Evolutionary conservation across 148 eudicot genomes (phyloP).

Genomic region (Nepenthes mirabilis): DNA sequence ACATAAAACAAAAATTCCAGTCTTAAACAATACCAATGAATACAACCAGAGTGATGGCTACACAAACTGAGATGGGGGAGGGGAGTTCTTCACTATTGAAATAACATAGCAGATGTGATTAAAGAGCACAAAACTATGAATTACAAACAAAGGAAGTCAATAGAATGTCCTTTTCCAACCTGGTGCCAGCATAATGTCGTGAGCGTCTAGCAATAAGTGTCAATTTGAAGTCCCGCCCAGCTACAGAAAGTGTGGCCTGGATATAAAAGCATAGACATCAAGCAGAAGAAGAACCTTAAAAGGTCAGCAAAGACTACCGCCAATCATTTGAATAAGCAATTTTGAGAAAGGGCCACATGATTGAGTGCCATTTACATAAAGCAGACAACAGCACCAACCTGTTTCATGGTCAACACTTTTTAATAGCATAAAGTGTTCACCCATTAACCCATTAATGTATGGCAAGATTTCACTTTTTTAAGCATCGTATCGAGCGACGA

Average conservation of each 20-base stretch:
- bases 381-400: no score
- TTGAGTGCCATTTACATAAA: not conserved
- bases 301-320: not conserved
- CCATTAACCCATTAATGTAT: not conserved
- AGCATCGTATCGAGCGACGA: no score
- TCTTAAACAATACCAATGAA: no score
- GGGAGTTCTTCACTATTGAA: no score
- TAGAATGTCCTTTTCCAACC: conserved; percentile 25
- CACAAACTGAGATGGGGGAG: no score
- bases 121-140: not conserved
- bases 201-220: conserved; percentile 88
- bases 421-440: not conserved
- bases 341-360: no score
- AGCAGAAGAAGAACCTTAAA: not conserved
- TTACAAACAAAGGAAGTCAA: not conserved
- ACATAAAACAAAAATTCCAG: no score
- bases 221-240: conserved; percentile 55
- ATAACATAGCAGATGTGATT: not conserved
- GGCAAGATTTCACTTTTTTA: no score
- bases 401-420: no score
- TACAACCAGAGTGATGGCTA: no score
- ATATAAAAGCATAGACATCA: not conserved
- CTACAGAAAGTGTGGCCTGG: conserved; percentile 57
- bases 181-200: conserved; percentile 96
- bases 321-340: not conserved